These are phyloP conservation scores for Didymella segeticola DNA, from an alignment of 2,329 filamentous ascomycete genomes.

Conservation along the genomic window DNA sequence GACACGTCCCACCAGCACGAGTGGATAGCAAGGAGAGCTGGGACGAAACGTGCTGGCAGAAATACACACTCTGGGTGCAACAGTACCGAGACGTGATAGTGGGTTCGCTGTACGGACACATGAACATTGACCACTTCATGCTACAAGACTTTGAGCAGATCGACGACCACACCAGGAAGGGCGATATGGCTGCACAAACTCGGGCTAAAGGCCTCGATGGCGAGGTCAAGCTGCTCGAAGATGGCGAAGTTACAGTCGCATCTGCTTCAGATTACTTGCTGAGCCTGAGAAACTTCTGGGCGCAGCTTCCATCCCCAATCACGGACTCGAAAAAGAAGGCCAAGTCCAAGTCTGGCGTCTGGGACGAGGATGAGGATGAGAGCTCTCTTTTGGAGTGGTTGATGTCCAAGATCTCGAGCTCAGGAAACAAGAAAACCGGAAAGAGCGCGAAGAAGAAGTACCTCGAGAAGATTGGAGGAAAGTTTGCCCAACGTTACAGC, in stretches of 20 bases:
- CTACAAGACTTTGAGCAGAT: conserved; percentile 85
- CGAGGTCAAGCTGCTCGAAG: conserved; percentile 40
- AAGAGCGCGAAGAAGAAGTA: conserved; percentile 62
- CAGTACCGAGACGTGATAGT: conserved; percentile 92
- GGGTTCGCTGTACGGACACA: conserved; percentile 84
- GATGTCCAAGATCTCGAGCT: conserved; percentile 16
- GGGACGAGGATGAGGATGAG: conserved; percentile 24
- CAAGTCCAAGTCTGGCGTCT: conserved; percentile 3
- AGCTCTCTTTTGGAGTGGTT: conserved; percentile 33
- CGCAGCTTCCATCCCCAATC: conserved; percentile 66
- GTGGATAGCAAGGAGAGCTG: conserved; percentile 85
- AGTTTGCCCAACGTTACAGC: conserved; percentile 84
- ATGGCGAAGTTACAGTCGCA: conserved; percentile 64
- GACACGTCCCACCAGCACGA: conserved; percentile 90
- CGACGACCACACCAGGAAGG: conserved; percentile 61
- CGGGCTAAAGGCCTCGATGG: conserved; percentile 51
- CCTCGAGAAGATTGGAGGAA: conserved; percentile 74
- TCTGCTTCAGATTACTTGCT: conserved; percentile 82
- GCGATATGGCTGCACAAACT: conserved; percentile 46
- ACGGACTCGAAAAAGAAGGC: conserved; percentile 25
- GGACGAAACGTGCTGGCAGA: conserved; percentile 99
- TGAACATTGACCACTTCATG: conserved; percentile 99
- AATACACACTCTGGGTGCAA: conserved; percentile 87
- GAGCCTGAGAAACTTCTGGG: conserved; percentile 80
- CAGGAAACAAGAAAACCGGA: conserved; percentile 23